phyloP scores from a whole-genome alignment of 371 early-diverging fungal genomes.

The Lichtheimia corymbifera region DNA sequence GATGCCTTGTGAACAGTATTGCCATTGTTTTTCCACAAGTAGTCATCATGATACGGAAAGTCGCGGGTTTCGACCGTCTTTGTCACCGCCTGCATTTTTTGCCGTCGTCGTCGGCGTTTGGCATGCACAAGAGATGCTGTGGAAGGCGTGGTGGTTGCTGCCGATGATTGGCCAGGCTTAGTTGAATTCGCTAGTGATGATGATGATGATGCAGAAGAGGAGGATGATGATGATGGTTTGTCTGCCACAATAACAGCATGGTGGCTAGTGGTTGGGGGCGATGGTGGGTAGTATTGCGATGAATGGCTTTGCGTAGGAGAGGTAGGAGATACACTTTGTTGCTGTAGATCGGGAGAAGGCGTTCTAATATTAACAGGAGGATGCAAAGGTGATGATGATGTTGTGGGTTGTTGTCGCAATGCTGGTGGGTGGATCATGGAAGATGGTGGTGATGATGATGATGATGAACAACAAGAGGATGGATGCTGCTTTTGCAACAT shows the following conservation, averaged over 20 bases:
- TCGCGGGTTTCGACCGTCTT: conserved; percentile 56
- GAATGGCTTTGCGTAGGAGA: background rate
- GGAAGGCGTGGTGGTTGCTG: background rate
- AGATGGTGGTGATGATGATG: background rate
- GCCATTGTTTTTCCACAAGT: conserved; percentile 59
- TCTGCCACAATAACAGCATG: no score
- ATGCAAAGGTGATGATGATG: background rate
- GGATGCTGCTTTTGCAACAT: conserved; percentile 11
- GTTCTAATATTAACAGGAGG: no score
- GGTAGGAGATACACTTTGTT: background rate
- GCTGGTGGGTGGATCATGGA: background rate
- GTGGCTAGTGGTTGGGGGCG: no score
- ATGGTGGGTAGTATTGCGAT: background rate
- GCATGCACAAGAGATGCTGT: no score
- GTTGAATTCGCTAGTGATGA: no score
- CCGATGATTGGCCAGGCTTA: background rate
- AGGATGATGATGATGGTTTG: no score
- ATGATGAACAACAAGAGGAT: background rate
- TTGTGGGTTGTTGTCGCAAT: background rate
- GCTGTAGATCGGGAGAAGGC: background rate
- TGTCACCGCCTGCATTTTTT: conserved; percentile 57
- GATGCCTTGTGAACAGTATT: conserved; percentile 54
- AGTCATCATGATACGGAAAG: conserved; percentile 43
- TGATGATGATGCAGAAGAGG: no score
- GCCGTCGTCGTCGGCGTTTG: conserved; percentile 37